phyloP scores from a whole-genome alignment of 257 asterid species.

The Knoxia roxburghii region DNA sequence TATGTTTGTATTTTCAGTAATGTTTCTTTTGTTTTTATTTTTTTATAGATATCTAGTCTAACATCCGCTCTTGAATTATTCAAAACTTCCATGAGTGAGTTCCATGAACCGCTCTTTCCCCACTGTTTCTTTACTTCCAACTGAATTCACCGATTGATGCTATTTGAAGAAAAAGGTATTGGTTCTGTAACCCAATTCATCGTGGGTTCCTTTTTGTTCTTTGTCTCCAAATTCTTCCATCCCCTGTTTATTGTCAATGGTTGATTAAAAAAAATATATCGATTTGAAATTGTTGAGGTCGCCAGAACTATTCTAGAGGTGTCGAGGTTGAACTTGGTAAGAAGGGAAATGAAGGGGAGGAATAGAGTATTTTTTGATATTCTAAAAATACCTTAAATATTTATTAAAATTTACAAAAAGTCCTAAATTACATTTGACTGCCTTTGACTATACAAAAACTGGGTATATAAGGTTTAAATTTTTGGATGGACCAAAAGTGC shows the following conservation, averaged over 20 bases:
- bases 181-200: slow-evolving; percentile 29
- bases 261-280: too few species aligned
- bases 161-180: slow-evolving; percentile 19
- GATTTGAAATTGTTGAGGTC: too few species aligned
- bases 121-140: slow-evolving; percentile 29
- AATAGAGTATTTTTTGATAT: too few species aligned
- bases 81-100: slow-evolving; percentile 47
- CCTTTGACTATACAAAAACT: too few species aligned
- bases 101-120: slow-evolving; percentile 15
- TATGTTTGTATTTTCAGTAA: not conserved
- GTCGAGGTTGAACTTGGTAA: too few species aligned
- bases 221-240: slow-evolving; percentile 36
- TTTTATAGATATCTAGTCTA: slow-evolving; percentile 46
- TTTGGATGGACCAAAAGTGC: too few species aligned
- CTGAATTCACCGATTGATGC: slow-evolving; percentile 25
- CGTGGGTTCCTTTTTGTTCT: slow-evolving; percentile 22
- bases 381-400: too few species aligned
- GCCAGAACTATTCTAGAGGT: too few species aligned
- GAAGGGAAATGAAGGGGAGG: too few species aligned
- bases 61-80: slow-evolving; percentile 39
- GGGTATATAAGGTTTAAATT: too few species aligned
- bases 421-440: too few species aligned
- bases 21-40: slow-evolving; percentile 16
- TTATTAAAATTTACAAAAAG: too few species aligned
- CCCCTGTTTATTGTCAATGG: slow-evolving; percentile 38